Percentiles rank a stretch among this genome's conserved stretches.
Evolutionary conservation across 2,329 filamentous ascomycete species (phyloP).

Genomic region (Pleoardoris graminearum): DNA sequence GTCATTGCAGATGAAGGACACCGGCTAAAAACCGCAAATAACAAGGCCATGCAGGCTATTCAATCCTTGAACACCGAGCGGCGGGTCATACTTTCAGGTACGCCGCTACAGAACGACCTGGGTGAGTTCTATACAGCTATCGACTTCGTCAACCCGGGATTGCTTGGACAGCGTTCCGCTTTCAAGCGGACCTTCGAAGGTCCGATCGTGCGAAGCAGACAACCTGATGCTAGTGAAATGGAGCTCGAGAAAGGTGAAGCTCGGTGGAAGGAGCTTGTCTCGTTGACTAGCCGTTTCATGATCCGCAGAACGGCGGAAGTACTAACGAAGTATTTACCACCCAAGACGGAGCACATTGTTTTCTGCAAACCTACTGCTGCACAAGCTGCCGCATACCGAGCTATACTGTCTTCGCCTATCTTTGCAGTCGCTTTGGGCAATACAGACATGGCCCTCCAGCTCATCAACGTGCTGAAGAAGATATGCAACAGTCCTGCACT

Average conservation of each 20-base stretch:
- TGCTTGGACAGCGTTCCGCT: conserved; percentile 63
- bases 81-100: conserved; percentile 67
- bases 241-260: conserved; percentile 67
- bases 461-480: conserved; percentile 74
- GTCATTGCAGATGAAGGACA: conserved; percentile 73
- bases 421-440: conserved; percentile 66
- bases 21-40: conserved; percentile 68
- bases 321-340: conserved; percentile 66
- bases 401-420: conserved; percentile 65
- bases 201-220: conserved; percentile 65
- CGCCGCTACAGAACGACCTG: conserved; percentile 70
- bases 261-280: conserved; percentile 63
- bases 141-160: conserved; percentile 69
- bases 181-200: conserved; percentile 68
- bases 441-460: conserved; percentile 64
- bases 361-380: conserved; percentile 65
- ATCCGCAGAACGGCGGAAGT: conserved; percentile 68
- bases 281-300: conserved; percentile 66
- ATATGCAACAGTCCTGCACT: conserved; percentile 72
- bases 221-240: conserved; percentile 63
- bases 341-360: conserved; percentile 69
- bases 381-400: conserved; percentile 64
- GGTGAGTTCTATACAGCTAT: conserved; percentile 70
- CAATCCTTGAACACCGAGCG: conserved; percentile 64
- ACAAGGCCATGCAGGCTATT: conserved; percentile 69